A percentile compares a stretch with the other conserved stretches of the same genome.
Conservation (phyloP, 2,329 filamentous ascomycete species). For the Helicocarpus griseus region DNA sequence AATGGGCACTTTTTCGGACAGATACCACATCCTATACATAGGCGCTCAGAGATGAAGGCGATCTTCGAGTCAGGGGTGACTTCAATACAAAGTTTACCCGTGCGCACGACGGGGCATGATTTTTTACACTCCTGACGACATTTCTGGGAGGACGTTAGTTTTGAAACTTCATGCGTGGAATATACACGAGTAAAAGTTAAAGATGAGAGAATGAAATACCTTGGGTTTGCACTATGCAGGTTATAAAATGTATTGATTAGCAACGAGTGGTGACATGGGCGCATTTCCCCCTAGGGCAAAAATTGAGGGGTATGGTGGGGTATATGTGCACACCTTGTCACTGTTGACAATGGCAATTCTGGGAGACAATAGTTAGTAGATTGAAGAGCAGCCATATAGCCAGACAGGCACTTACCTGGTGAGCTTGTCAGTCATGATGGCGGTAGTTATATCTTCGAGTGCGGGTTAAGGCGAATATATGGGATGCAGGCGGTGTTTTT, state of each 20-base stretch:
- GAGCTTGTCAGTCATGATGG: constrained; percentile 80
- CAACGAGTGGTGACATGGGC: constrained; percentile 30
- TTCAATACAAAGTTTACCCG: constrained; percentile 96
- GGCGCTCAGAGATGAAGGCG: constrained; percentile 91
- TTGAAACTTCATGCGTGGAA: neutral
- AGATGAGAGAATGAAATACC: constrained; percentile 39
- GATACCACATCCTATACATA: constrained; percentile 98
- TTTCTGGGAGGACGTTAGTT: constrained; percentile 54
- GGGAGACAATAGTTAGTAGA: constrained; percentile 15
- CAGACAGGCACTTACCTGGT: constrained; percentile 62
- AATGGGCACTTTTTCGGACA: constrained; percentile 99
- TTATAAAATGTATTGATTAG: constrained; percentile 14
- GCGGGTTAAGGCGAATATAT: neutral
- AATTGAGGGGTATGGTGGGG: constrained; percentile 28
- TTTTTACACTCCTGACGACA: constrained; percentile 99
- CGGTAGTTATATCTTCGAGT: constrained; percentile 8
- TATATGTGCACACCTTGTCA: constrained; percentile 66
- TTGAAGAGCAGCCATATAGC: constrained; percentile 7
- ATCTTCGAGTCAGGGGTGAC: constrained; percentile 81
- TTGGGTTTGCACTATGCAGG: constrained; percentile 70
- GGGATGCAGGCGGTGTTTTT: neutral
- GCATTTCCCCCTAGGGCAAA: constrained; percentile 13
- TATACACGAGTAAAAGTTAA: neutral
- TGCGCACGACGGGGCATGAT: constrained; percentile 92
- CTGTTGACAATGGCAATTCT: constrained; percentile 98